Conservation (phyloP, 2,329 filamentous ascomycete genomes). For the Botrytis hyacinthi region DNA sequence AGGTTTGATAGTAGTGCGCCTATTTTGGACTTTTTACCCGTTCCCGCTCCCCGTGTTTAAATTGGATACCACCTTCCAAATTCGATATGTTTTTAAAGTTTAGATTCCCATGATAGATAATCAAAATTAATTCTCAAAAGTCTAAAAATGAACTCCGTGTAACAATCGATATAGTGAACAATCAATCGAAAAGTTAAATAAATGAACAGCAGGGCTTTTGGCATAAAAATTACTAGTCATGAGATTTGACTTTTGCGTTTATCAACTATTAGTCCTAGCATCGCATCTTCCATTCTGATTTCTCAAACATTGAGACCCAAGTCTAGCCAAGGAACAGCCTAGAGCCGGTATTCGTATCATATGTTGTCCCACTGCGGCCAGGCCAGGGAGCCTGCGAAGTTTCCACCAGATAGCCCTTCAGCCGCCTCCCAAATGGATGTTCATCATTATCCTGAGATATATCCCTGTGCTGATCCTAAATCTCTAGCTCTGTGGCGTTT, state of each 20-base stretch:
- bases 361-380: not conserved
- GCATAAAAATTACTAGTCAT: not conserved
- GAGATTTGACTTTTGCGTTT: not conserved
- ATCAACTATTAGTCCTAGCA: not conserved
- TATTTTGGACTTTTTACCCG: conserved; percentile 1
- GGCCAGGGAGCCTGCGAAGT: not conserved
- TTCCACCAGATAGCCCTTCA: not conserved
- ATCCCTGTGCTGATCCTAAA: not conserved
- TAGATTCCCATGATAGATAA: not conserved
- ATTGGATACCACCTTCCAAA: not conserved
- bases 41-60: not conserved
- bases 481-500: not conserved
- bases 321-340: not conserved
- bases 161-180: not conserved
- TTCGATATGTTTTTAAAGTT: not conserved
- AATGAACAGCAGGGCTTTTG: not conserved
- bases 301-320: not conserved
- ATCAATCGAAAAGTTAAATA: not conserved
- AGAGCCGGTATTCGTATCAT: not conserved
- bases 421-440: not conserved
- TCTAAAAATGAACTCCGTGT: not conserved
- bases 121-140: not conserved
- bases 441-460: not conserved
- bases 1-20: conserved; percentile 12
- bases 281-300: not conserved